Percentiles rank a stretch among this genome's conserved stretches.
Conservation (phyloP, 75 land plant genomes). For the Chamaecyparis obtusa region DNA sequence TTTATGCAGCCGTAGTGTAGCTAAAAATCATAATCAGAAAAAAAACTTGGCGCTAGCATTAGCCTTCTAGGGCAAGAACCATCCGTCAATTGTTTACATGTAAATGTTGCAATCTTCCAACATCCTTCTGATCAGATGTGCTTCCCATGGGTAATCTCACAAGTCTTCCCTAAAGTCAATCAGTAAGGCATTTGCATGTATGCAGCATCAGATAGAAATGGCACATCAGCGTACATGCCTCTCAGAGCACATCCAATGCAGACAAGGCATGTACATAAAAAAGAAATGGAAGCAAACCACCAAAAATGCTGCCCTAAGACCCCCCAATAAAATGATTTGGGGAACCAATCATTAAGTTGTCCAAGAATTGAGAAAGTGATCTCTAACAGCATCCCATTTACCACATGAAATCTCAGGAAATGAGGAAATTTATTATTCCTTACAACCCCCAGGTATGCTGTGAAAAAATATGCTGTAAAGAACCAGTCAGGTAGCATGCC, state of each 20-base stretch:
- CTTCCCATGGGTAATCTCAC: not conserved
- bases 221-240: slow-evolving; percentile 75
- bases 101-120: not conserved
- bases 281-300: slow-evolving; percentile 38
- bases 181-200: slow-evolving; percentile 72
- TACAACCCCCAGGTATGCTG: slow-evolving; percentile 61
- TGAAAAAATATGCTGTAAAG: slow-evolving; percentile 6
- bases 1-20: not conserved
- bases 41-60: not conserved
- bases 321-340: slow-evolving; percentile 49
- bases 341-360: slow-evolving; percentile 33
- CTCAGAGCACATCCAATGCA: slow-evolving; percentile 9
- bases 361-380: slow-evolving; percentile 55
- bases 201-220: slow-evolving; percentile 64
- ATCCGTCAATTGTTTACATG: not conserved
- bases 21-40: not conserved
- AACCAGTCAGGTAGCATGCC: slow-evolving; percentile 31
- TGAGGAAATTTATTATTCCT: slow-evolving; percentile 68
- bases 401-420: slow-evolving; percentile 67
- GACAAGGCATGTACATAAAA: not conserved
- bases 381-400: slow-evolving; percentile 66
- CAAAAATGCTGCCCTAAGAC: slow-evolving; percentile 58
- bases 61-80: not conserved
- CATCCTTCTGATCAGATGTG: not conserved
- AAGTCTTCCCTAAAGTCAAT: not conserved